Evolutionary conservation across 1,284 basidiomycete species (phyloP).

Genomic region (Amylostereum areolatum): DNA sequence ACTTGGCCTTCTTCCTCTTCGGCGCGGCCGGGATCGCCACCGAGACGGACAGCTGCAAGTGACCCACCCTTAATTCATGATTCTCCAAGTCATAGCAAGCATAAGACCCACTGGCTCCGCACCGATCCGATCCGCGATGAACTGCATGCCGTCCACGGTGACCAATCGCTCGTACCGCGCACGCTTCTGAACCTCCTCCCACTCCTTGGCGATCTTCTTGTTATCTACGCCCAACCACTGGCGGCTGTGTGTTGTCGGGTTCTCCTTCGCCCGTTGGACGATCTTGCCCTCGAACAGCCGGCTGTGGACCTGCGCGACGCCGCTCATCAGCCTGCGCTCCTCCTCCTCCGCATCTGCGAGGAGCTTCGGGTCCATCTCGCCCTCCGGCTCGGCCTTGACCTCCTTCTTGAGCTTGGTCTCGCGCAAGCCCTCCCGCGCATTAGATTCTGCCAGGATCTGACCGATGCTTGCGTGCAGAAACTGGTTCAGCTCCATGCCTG

Average conservation of each 20-base stretch:
- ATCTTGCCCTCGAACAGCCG: conserved; percentile 53
- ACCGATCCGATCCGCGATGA: conserved; percentile 29
- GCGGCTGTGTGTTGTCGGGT: conserved; percentile 6
- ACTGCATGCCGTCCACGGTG: conserved; percentile 39
- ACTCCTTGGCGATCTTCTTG: conserved; percentile 37
- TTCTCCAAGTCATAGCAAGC: neutral
- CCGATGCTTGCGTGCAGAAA: conserved; percentile 38
- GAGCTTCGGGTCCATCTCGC: conserved; percentile 24
- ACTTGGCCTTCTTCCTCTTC: conserved; percentile 28
- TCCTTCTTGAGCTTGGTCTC: conserved; percentile 15
- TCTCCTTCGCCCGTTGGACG: conserved; percentile 25
- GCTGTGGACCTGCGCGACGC: conserved; percentile 50
- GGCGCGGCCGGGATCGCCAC: neutral
- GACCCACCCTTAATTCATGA: neutral
- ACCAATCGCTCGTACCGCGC: conserved; percentile 33
- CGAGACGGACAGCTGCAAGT: too few relatives aligned
- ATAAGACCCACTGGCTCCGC: conserved; percentile 22
- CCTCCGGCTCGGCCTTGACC: conserved; percentile 10
- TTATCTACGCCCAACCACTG: conserved; percentile 18
- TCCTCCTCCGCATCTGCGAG: conserved; percentile 48
- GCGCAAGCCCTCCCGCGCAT: conserved; percentile 24
- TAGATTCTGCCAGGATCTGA: conserved; percentile 39
- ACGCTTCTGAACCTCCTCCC: conserved; percentile 39
- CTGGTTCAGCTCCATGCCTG: conserved; percentile 30
- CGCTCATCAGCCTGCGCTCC: conserved; percentile 43